phyloP scores from a whole-genome alignment of 805 yeast species.

The Cyberlindnera galapagoensis region DNA sequence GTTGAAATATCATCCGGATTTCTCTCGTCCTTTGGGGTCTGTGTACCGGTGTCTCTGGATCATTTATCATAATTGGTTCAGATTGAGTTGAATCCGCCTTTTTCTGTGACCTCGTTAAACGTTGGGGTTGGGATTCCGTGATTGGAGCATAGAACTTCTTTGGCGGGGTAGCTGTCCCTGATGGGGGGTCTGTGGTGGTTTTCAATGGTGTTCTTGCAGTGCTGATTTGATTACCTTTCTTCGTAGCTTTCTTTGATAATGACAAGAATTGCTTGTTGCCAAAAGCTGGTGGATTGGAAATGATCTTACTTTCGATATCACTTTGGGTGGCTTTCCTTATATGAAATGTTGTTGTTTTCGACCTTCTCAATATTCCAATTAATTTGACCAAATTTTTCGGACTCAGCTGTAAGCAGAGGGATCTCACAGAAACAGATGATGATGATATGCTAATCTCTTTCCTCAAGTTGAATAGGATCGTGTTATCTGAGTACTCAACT shows the following conservation, averaged over 20 bases:
- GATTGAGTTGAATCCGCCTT: slow-evolving; percentile 1
- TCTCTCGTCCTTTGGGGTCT: background rate
- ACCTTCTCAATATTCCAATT: background rate
- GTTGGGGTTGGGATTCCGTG: too few relatives aligned
- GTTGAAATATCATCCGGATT: slow-evolving; percentile 30
- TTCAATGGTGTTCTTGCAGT: too few relatives aligned
- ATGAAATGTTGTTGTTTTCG: too few relatives aligned
- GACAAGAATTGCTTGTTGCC: too few relatives aligned
- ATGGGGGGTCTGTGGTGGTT: too few relatives aligned
- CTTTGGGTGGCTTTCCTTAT: background rate
- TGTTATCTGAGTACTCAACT: background rate
- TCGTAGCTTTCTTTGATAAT: too few relatives aligned
- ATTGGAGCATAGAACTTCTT: slow-evolving; percentile 2
- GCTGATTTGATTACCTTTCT: too few relatives aligned
- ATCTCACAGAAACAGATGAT: background rate
- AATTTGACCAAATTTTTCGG: background rate
- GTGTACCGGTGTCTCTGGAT: background rate
- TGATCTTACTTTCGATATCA: slow-evolving; percentile 1
- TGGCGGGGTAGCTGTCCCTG: slow-evolving; percentile 2
- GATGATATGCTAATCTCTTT: too few relatives aligned
- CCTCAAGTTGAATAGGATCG: background rate
- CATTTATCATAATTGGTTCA: slow-evolving; percentile 5
- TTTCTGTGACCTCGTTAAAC: background rate
- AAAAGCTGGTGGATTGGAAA: too few relatives aligned
- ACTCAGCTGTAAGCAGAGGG: too few relatives aligned